phyloP scores from a whole-genome alignment of 768 basidiomycete species.

The Daedaleopsis sinensis region DNA sequence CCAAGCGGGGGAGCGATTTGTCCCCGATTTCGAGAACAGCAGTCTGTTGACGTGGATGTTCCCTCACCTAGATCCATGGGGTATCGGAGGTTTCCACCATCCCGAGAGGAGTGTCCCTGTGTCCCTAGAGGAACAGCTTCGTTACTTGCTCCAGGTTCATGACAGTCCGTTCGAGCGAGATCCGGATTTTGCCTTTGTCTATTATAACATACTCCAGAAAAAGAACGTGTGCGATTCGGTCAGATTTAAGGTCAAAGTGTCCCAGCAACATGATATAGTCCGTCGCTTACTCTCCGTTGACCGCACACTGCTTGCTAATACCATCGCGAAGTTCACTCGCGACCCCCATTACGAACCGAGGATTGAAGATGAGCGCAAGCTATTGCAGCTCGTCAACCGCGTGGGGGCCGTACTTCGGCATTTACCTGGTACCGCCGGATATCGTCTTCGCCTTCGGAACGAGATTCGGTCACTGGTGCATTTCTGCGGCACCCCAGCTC shows the following conservation, averaged over 20 bases:
- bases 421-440: not conserved
- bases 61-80: conserved; percentile 21
- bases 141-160: not conserved
- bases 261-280: not conserved
- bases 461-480: not conserved
- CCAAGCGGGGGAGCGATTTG: not conserved
- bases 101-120: not conserved
- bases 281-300: not conserved
- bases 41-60: conserved; percentile 11
- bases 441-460: not conserved
- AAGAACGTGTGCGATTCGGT: conserved; percentile 3
- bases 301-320: not conserved
- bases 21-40: conserved; percentile 12
- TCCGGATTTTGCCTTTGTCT: conserved; percentile 22
- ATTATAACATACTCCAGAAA: conserved; percentile 24
- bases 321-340: not conserved
- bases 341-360: not conserved
- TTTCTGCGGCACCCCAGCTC: not conserved
- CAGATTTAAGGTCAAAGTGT: not conserved
- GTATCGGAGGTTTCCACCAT: conserved; percentile 13
- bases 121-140: not conserved
- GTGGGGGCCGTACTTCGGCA: not conserved
- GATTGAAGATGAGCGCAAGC: not conserved
- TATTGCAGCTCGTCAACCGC: not conserved
- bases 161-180: conserved; percentile 9